Conservation (phyloP, 225 moss, liverwort and hornwort genomes). For the Polytrichum commune region DNA sequence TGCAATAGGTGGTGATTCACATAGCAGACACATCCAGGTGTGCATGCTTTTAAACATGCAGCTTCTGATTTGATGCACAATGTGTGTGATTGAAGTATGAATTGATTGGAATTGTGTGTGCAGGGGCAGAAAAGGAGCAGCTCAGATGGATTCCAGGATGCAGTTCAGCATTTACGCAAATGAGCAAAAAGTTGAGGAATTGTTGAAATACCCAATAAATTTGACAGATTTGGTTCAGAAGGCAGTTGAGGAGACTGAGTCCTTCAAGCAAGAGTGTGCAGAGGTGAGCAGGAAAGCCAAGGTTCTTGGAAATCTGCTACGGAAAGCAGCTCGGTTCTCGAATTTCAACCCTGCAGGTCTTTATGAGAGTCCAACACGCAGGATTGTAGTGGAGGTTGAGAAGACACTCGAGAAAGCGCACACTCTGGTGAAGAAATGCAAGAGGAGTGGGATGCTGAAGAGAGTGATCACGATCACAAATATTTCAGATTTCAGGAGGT, state of each 20-base stretch:
- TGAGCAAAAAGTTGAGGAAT: constrained; percentile 27
- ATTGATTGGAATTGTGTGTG: neutral
- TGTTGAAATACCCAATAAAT: constrained; percentile 28
- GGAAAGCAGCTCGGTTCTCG: constrained; percentile 30
- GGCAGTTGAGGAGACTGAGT: constrained; percentile 50
- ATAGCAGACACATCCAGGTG: too few species aligned
- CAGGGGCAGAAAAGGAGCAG: constrained; percentile 7
- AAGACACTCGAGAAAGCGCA: constrained; percentile 60
- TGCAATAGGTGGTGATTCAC: too few species aligned
- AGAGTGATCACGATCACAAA: constrained; percentile 80
- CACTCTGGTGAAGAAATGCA: constrained; percentile 67
- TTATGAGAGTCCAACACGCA: constrained; percentile 63
- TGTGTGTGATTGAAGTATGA: too few species aligned
- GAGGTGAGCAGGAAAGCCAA: constrained; percentile 58
- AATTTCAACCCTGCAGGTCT: constrained; percentile 26
- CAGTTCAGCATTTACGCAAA: constrained; percentile 11
- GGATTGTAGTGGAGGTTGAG: constrained; percentile 63
- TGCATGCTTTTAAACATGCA: too few species aligned
- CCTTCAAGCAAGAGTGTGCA: constrained; percentile 69
- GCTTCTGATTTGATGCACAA: too few species aligned
- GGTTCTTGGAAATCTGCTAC: constrained; percentile 39
- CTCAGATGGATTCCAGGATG: constrained; percentile 29
- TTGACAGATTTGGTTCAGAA: constrained; percentile 38
- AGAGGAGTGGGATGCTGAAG: constrained; percentile 62
- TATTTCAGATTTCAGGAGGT: constrained; percentile 59